Base-by-base conservation (phyloP, 345 rosid genomes). In the Lepidium didymum region DNA sequence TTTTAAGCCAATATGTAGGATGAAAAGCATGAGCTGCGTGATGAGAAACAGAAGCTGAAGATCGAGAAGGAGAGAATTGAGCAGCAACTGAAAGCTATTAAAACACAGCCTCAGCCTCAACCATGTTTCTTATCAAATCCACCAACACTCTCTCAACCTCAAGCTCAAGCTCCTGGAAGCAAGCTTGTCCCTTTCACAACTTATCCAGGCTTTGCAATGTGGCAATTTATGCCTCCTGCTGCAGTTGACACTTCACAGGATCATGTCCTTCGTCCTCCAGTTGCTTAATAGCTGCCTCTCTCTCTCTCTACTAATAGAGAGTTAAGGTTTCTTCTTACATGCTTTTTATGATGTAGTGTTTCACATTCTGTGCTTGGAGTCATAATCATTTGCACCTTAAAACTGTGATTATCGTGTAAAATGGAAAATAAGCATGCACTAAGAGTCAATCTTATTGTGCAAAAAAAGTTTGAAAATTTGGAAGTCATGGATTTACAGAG, bases 171-270 rank as follows among this genome's bases (percentile, higher is more conserved):
- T 57, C 85, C 84, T 11, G 96, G 93, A 67, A 91, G 78, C 86
- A 94, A 94, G 81, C 64, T 91, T 78, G 90, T 87, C 5, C 96
- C 97, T 38, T 81, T 81, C 83, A 79, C 86, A 5, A 68, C 95
- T 62, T 91, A 88, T 59, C 98, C 98, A 0, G 88, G 96, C 29
- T 89, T 87, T 53, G 95, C 98, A 0, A 93, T 93, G 99, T 91
- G 99, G 93, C 97, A 89, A 60, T 91, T 94, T 76, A 86, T 87
- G 97, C 95, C 99, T 54, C 90, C 95, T 60, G 95, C 99, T 77
- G 77, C 90, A 0, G 86, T 81, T 64, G 96, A 94, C 76, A 91
- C 99, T 41, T 87, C 99, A 2, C 96, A 89, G 75, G 99, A 94
- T 71, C 97, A 94, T 36, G 90, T 90, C 34, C 96, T 90, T 61